Base-by-base conservation (phyloP, 176 grass and related monocot species). In the Carex myosuroides region DNA sequence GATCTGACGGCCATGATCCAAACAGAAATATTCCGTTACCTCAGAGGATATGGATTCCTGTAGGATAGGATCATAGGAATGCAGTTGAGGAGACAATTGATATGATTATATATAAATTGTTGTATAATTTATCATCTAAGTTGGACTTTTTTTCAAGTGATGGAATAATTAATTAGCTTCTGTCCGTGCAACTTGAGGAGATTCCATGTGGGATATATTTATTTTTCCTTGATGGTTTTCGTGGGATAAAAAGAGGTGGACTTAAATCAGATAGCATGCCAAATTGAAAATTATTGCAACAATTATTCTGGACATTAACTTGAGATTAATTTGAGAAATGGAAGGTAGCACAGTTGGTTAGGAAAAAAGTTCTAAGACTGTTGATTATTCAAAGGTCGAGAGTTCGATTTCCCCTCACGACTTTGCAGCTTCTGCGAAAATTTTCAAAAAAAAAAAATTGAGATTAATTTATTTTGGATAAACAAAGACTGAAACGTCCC, bases 61-160 rank as follows among this genome's bases (percentile, higher is more conserved):
- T 39, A 39, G 37, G 4, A 5, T 39, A 39, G 37, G 37, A 39
- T 39, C 37, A 39, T 56, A 78, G 73, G 73, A 10, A 78, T 56
- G 73, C 52, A 78, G 73, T 78, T 78, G 73, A 78, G 73, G 73
- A 78, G 73, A 78, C 52, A 57, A 78, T 57, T 17, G 30, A 2
- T 56, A 17, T 77, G 52, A 33, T 78, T 78, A 57, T 78, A 2
- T 78, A 57, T 78, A 2, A 32, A 56, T 17, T 56, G 13, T 57
- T 78, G 12, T 18, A 13, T 30, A 56, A 59, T 67, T 18, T 78
- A 57, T 32, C 33, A 10, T 78, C 52, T 57, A 12, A 56, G 50
- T 78, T 78, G n/a, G 73, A 57, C 13, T 30, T 74, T 50, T 76
- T 76, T 57, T 12, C 4, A 13, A 32, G 50, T 57, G 10, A 16